Evolutionary conservation across 352 stramenopile genomes (phyloP), one percentile per base, ranked within the genome.

Genomic region (Phytophthora ramorum): DNA sequence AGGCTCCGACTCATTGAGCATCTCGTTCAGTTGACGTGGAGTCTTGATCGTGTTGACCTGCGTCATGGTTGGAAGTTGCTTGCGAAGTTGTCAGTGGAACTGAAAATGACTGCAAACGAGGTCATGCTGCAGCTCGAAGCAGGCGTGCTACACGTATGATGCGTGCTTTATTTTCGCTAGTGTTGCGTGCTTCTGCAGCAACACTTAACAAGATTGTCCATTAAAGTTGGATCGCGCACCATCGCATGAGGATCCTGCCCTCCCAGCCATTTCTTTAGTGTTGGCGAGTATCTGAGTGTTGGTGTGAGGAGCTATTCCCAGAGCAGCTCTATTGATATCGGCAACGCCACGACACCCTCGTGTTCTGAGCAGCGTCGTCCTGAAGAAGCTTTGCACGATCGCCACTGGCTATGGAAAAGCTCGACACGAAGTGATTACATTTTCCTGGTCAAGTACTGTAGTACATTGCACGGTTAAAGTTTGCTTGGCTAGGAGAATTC

Each of bases 1-100:
- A 22, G 54, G 83, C 78, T 62, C 54, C 3, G 54, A 19, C 19
- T 62, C 54, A 26, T 40, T 60, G 13, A 62, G 54, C 30, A 53
- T 24, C 17, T 52, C 54, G 20, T 46, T 62, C 54, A 30, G 7
- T 35, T 52, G 12, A 24, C 20, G 43, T 8, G 41, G 28, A 7
- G 40, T 53, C 30, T 62, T 62, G 30, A 44, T 51, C 30, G 20
- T 62, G 30, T 53, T 44, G 26, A 53, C 43, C 20, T 62, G 54
- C 54, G 53, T 62, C 6, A 7, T 62, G 43, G 43, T 17, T 49
- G 16, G 5, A 22, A 26, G 40, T 38, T 50, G 16, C 13, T 46
- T 50, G 16, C 16, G 26, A 4, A 50, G 32, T 51, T 49, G 37
- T 30, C 52, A 62, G 54, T 19, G 37, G 32, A 62, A 62, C 13